These are phyloP conservation scores for Penicillium verrucosum DNA, from an alignment of 2,329 filamentous ascomycete genomes.

Conservation along the genomic window DNA sequence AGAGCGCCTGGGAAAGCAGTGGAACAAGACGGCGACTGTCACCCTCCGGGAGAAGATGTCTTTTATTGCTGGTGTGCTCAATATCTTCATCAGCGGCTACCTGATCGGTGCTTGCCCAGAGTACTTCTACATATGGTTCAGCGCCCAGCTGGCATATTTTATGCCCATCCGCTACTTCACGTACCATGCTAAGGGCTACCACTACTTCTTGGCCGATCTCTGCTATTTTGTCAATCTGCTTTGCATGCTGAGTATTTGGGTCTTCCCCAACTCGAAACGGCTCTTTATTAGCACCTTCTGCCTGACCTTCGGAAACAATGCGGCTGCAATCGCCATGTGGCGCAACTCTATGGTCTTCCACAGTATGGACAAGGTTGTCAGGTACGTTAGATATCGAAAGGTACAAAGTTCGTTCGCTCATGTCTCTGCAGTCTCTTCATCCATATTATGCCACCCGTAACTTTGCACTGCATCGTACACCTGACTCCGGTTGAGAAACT, in stretches of 20 bases:
- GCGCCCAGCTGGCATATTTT: conserved; percentile 81
- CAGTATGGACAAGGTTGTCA: conserved; percentile 96
- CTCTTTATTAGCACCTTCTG: conserved; percentile 92
- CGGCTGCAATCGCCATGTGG: conserved; percentile 98
- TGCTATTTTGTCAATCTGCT: conserved; percentile 98
- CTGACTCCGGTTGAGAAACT: conserved; percentile 66
- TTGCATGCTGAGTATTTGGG: conserved; percentile 77
- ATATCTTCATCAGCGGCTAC: conserved; percentile 96
- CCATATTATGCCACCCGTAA: conserved; percentile 96
- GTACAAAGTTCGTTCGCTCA: neutral
- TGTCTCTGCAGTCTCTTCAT: conserved; percentile 71
- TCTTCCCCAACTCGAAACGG: conserved; percentile 84
- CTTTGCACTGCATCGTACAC: conserved; percentile 89
- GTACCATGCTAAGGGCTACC: conserved; percentile 87
- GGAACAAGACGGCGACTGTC: conserved; percentile 86
- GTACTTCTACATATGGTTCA: conserved; percentile 92
- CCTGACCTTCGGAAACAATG: conserved; percentile 92
- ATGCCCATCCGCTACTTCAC: conserved; percentile 94
- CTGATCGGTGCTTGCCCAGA: conserved; percentile 81
- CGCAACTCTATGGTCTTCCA: conserved; percentile 97
- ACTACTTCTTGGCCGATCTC: conserved; percentile 95
- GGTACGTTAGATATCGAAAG: conserved; percentile 43
- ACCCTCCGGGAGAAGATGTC: conserved; percentile 90
- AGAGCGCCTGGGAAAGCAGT: conserved; percentile 78
- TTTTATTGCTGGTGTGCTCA: conserved; percentile 93